Percentiles rank a stretch among this genome's conserved stretches.
Evolutionary conservation across 257 asterid genomes (phyloP).

Genomic region (Echium plantagineum): DNA sequence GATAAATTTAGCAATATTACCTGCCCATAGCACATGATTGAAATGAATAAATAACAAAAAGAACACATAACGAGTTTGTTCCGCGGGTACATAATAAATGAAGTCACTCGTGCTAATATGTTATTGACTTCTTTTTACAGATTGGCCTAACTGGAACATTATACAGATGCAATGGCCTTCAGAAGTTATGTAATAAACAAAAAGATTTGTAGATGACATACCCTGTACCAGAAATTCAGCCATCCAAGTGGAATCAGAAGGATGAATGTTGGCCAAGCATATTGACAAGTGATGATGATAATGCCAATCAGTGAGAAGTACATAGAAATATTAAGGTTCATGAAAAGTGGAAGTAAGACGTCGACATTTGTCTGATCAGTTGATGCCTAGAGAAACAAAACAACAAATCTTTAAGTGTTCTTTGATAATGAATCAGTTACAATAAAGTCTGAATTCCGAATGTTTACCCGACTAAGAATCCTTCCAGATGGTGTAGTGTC

Average conservation of each 20-base stretch:
- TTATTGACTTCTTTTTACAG: no score
- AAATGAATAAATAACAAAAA: no score
- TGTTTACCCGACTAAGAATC: slow-evolving; percentile 81
- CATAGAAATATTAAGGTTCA: slow-evolving; percentile 45
- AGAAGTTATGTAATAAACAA: background rate
- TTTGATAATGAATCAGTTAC: background rate
- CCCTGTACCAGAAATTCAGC: slow-evolving; percentile 90
- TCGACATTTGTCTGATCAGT: slow-evolving; percentile 85
- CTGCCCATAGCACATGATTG: no score
- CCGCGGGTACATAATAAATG: background rate
- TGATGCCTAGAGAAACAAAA: slow-evolving; percentile 58
- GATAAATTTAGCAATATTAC: no score
- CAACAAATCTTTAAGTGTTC: background rate
- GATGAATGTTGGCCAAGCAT: slow-evolving; percentile 81
- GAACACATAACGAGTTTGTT: background rate
- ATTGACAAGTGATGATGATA: slow-evolving; percentile 77
- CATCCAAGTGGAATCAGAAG: slow-evolving; percentile 80
- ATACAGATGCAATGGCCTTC: no score
- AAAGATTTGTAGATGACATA: slow-evolving; percentile 18
- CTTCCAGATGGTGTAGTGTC: slow-evolving; percentile 99
- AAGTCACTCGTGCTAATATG: no score
- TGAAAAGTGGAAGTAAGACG: slow-evolving; percentile 60
- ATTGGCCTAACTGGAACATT: no score
- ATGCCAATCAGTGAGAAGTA: slow-evolving; percentile 50
- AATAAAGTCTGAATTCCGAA: background rate